Percentiles rank a stretch among this genome's conserved stretches.
phyloP scores from a whole-genome alignment of 2,329 filamentous ascomycete species.

The Diplodia corticola region DNA sequence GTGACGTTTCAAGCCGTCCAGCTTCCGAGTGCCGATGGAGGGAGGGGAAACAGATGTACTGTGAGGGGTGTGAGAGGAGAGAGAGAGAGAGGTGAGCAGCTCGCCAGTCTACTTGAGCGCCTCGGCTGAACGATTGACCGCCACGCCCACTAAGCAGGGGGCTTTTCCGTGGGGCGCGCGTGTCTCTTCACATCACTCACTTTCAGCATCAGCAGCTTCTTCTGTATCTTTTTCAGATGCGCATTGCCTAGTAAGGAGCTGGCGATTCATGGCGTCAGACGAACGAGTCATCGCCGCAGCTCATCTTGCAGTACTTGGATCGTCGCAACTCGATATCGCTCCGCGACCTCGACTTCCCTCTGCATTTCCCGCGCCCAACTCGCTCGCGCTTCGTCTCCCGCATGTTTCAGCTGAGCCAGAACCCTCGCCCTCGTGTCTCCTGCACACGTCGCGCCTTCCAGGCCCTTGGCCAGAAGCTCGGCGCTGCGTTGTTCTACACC shows the following conservation, averaged over 20 bases:
- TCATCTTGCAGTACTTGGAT: conserved; percentile 6
- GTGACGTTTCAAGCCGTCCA: neutral
- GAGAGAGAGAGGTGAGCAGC: neutral
- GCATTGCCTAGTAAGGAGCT: too few relatives aligned
- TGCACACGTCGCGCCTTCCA: neutral
- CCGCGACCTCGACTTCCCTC: neutral
- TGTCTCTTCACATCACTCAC: neutral
- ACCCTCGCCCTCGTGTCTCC: neutral
- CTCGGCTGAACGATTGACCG: neutral
- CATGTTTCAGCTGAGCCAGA: neutral
- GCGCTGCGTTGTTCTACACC: neutral
- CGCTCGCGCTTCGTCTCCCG: neutral
- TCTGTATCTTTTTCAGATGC: too few relatives aligned
- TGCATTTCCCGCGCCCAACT: conserved; percentile 12
- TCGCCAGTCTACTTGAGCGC: neutral
- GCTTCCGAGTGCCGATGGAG: too few relatives aligned
- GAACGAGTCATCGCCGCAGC: neutral
- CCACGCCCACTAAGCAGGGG: neutral
- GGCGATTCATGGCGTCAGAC: neutral
- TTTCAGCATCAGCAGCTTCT: neutral
- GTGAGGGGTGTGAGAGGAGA: neutral
- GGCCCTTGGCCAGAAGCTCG: neutral
- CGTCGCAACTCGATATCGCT: conserved; percentile 6
- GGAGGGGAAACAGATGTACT: neutral
- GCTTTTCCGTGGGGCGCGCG: neutral